Conservation (phyloP, 176 grass and related monocot species). For the Phyllostachys edulis region DNA sequence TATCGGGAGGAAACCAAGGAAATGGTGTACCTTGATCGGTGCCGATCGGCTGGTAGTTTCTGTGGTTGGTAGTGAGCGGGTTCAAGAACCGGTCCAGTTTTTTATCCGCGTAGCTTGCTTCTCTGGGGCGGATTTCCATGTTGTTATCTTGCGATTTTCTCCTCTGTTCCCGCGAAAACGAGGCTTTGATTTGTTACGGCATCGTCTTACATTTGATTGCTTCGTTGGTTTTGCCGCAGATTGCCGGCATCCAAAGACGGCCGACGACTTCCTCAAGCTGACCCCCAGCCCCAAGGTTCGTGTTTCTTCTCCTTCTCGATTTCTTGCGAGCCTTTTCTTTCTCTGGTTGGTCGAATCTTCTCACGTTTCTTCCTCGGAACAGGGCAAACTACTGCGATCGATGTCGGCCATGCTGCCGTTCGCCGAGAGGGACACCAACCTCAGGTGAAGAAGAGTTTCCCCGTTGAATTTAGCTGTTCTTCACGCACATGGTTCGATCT, state of each 20-base stretch:
- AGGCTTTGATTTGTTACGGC: background rate
- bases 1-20: background rate
- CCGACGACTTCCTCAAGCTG: constrained; percentile 69
- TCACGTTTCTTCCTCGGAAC: constrained; percentile 19
- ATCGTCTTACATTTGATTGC: background rate
- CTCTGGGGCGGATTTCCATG: background rate
- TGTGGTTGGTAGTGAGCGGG: background rate
- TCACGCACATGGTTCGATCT: background rate
- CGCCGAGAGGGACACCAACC: constrained; percentile 52
- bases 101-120: constrained; percentile 3
- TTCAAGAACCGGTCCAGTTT: constrained; percentile 5
- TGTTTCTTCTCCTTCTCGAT: background rate
- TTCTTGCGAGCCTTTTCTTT: background rate
- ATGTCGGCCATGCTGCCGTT: constrained; percentile 75
- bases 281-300: constrained; percentile 71
- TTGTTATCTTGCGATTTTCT: background rate
- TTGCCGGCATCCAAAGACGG: constrained; percentile 77
- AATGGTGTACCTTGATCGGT: too few relatives aligned
- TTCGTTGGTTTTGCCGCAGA: constrained; percentile 41
- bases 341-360: background rate
- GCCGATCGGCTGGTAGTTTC: background rate
- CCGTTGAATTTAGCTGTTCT: constrained; percentile 12
- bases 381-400: constrained; percentile 78
- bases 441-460: constrained; percentile 43
- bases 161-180: background rate